Evolutionary conservation across 768 basidiomycete genomes (phyloP).

Genomic region (Kwoniella shandongensis): DNA sequence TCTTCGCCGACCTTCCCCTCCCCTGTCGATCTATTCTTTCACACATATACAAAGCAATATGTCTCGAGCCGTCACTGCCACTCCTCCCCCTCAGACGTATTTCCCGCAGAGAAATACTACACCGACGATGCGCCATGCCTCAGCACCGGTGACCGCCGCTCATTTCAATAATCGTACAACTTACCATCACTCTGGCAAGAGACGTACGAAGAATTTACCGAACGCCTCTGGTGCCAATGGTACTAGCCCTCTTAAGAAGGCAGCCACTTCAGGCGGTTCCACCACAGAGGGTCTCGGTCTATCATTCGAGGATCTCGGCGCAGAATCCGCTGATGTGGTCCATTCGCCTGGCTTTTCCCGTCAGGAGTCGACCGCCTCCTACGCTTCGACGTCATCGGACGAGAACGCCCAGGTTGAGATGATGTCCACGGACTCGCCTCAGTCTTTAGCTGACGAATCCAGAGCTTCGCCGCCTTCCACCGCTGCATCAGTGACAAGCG

Average conservation of each 20-base stretch:
- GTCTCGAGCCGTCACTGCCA: slow-evolving; percentile 42
- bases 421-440: neutral
- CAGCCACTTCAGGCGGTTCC: neutral
- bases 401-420: slow-evolving; percentile 2
- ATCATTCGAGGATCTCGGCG: slow-evolving; percentile 23
- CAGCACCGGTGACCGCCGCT: slow-evolving; percentile 23
- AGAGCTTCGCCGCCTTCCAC: slow-evolving; percentile 5
- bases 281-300: slow-evolving; percentile 15
- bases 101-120: slow-evolving; percentile 42
- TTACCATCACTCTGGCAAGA: slow-evolving; percentile 11
- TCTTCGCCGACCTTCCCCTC: slow-evolving; percentile 44
- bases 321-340: neutral
- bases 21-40: slow-evolving; percentile 13
- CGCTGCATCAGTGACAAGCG: slow-evolving; percentile 13
- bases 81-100: slow-evolving; percentile 41
- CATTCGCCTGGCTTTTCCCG: slow-evolving; percentile 1
- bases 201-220: slow-evolving; percentile 18
- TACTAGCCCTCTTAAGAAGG: slow-evolving; percentile 14
- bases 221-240: neutral
- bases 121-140: slow-evolving; percentile 38
- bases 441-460: neutral
- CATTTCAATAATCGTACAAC: slow-evolving; percentile 15
- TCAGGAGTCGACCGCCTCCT: slow-evolving; percentile 8
- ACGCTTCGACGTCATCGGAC: slow-evolving; percentile 11
- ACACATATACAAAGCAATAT: slow-evolving; percentile 9